phyloP scores from a whole-genome alignment of 208 protist species.

The Trypanosoma mega region DNA sequence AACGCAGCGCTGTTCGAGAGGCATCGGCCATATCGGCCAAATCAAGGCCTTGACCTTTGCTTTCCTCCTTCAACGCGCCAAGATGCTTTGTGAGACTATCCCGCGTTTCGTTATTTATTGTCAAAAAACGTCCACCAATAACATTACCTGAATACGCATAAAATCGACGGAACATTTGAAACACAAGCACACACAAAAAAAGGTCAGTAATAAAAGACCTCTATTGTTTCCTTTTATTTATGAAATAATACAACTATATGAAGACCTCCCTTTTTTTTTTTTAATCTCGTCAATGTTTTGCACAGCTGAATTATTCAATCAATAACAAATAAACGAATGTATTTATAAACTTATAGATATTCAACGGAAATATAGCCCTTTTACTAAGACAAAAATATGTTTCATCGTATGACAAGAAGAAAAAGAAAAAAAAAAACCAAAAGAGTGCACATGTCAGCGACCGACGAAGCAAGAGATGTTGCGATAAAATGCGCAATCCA shows the following conservation, averaged over 20 bases:
- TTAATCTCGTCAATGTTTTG: background rate
- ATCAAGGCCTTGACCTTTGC: constrained; percentile 84
- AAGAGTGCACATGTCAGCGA: background rate
- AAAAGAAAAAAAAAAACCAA: constrained; percentile 3
- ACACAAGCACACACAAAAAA: background rate
- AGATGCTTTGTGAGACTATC: constrained; percentile 78
- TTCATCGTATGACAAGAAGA: background rate
- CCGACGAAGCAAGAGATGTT: no score
- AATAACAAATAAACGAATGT: constrained; percentile 12
- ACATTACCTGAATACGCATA: background rate
- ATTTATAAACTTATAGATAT: constrained; percentile 2
- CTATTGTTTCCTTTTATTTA: background rate
- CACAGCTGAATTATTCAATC: constrained; percentile 15
- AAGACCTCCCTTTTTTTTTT: background rate
- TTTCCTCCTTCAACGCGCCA: constrained; percentile 79
- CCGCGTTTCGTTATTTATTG: constrained; percentile 40
- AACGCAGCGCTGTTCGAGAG: constrained; percentile 49
- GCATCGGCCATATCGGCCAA: constrained; percentile 88
- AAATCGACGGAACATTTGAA: constrained; percentile 20
- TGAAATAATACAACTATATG: background rate
- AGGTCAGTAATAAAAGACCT: no score
- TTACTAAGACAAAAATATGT: background rate
- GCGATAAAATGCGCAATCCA: no score
- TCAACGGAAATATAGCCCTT: no score
- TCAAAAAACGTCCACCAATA: constrained; percentile 27